Evolutionary conservation across 352 stramenopile genomes (phyloP), one percentile per base, ranked within the genome.

Genomic region (Phytopythium vexans): DNA sequence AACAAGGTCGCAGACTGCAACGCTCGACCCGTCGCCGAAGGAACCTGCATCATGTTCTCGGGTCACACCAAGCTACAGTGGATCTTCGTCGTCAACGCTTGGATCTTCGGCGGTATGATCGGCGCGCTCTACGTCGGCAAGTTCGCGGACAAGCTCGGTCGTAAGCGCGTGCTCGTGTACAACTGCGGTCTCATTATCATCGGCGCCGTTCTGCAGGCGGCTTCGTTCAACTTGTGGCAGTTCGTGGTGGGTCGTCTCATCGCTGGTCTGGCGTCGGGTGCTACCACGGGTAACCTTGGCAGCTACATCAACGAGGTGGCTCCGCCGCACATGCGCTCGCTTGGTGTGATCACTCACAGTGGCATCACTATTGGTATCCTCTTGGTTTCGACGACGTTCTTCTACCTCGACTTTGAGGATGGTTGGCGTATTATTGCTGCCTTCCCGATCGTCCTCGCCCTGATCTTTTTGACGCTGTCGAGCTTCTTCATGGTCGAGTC

Each of bases 391-490:
- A 69, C 55, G 2, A 70, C 70, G 8, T 76, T 86, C 60, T 88
- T 81, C 54, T 84, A 80, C 60, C 58, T 68, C 39, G 65, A 82
- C 61, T 76, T 75, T 14, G 44, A 66, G 14, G 66, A 60, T 27
- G 76, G 72, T 32, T 89, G 76, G 76, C 74, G 79, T 8, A 74
- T 80, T 56, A 79, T 82, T 54, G 78, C 72, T 43, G 78, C 39
- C 6, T 80, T 89, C 50, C 78, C 74, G 16, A 71, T 84, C 39
- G 56, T 86, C 8, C 56, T 87, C 7, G 78, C 62, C 0, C 54
- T 44, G 0, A 51, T 77, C 27, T 85, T 87, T 56, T 46, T 87
- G 36, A 40, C 54, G 2, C 42, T 82, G 32, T 70, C 76, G 16
- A 62, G 58, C 7, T 70, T 74, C 44, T 52, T 74, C n/a, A 79